A percentile compares a stretch with the other conserved stretches of the same genome.
phyloP scores from a whole-genome alignment of 2,329 filamentous ascomycete genomes.

The Pyrenophora seminiperda region DNA sequence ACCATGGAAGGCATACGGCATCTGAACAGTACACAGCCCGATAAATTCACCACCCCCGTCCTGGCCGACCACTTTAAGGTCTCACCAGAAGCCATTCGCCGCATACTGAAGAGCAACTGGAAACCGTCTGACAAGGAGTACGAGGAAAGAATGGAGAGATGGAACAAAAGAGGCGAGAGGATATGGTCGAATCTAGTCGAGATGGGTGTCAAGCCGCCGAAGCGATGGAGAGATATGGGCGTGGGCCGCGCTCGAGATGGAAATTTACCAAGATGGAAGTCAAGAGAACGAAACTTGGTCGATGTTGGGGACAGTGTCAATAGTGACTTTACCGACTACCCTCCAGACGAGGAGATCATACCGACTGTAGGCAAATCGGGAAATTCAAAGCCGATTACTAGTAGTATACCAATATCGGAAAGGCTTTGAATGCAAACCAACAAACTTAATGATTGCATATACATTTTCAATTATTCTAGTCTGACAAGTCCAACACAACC shows the following conservation, averaged over 20 bases:
- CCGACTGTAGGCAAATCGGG: conserved; percentile 34
- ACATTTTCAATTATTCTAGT: not conserved
- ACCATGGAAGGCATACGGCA: conserved; percentile 87
- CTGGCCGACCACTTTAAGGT: conserved; percentile 81
- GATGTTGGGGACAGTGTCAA: conserved; percentile 34
- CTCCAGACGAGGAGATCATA: conserved; percentile 35
- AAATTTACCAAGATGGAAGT: conserved; percentile 43
- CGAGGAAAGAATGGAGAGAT: conserved; percentile 51
- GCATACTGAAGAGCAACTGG: conserved; percentile 85
- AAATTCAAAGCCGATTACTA: not conserved
- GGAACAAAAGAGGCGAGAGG: conserved; percentile 55
- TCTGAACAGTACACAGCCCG: conserved; percentile 76
- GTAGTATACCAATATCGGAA: conserved; percentile 4
- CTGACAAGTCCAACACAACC: conserved; percentile 54
- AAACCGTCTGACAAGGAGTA: conserved; percentile 58
- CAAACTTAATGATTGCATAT: too few species aligned
- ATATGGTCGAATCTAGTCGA: conserved; percentile 57
- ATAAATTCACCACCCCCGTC: conserved; percentile 73
- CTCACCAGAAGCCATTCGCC: conserved; percentile 83
- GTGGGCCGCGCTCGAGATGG: conserved; percentile 43
- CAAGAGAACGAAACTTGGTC: conserved; percentile 34
- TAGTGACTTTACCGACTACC: conserved; percentile 13
- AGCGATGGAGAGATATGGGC: conserved; percentile 57
- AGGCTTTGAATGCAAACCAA: not conserved
- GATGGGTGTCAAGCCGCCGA: conserved; percentile 61